Evolutionary conservation across 306 rosid genomes (phyloP).

Genomic region (Sphenostylis stenocarpa): DNA sequence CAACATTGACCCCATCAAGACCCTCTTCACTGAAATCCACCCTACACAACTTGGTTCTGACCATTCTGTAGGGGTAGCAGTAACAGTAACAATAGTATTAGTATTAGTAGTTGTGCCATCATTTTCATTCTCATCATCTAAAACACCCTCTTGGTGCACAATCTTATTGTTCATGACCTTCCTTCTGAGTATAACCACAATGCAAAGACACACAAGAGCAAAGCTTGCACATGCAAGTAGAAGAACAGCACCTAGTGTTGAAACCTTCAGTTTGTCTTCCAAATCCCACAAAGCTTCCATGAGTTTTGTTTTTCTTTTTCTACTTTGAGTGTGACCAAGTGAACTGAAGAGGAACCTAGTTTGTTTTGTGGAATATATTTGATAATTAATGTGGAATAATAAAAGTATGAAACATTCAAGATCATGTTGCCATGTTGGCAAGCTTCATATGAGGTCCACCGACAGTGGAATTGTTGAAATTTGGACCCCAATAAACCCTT

Average conservation of each 20-base stretch:
- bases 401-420: not conserved
- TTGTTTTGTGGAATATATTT: slow-evolving; percentile 18
- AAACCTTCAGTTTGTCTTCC: slow-evolving; percentile 45
- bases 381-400: slow-evolving; percentile 3
- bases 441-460: slow-evolving; percentile 46
- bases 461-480: slow-evolving; percentile 28
- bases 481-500: slow-evolving; percentile 20
- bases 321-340: not conserved
- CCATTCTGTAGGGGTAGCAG: not conserved
- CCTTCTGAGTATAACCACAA: slow-evolving; percentile 24
- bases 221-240: slow-evolving; percentile 42
- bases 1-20: slow-evolving; percentile 31
- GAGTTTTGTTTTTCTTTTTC: not conserved
- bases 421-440: slow-evolving; percentile 27
- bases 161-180: slow-evolving; percentile 35
- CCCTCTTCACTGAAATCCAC: slow-evolving; percentile 43
- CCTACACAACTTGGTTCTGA: slow-evolving; percentile 27
- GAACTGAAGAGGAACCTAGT: not conserved
- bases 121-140: not conserved
- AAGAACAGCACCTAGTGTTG: slow-evolving; percentile 49
- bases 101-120: not conserved
- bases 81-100: not conserved
- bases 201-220: slow-evolving; percentile 35
- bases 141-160: slow-evolving; percentile 37
- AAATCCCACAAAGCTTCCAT: slow-evolving; percentile 48